Conservation (phyloP, 1,284 basidiomycete species). For the Athelia sp. region DNA sequence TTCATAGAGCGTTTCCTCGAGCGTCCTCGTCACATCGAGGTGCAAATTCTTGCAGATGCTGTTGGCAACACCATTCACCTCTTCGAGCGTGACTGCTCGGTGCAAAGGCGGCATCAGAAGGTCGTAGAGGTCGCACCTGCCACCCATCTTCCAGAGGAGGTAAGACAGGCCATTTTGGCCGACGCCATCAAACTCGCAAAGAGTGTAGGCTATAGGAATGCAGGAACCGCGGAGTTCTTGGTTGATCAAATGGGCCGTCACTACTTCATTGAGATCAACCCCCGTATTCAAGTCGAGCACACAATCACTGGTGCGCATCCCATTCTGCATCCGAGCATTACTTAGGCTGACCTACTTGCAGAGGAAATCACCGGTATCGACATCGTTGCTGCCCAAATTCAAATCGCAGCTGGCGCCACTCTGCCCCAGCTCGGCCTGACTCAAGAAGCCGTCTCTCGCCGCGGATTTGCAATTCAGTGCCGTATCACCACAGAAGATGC, state of each 20-base stretch:
- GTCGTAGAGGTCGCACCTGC: constrained; percentile 99
- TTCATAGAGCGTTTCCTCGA: constrained; percentile 99
- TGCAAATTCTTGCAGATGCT: constrained; percentile 90
- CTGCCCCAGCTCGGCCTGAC: constrained; percentile 93
- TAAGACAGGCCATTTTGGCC: constrained; percentile 81
- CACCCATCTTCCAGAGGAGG: constrained; percentile 86
- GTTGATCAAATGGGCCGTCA: constrained; percentile 94
- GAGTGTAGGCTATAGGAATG: constrained; percentile 93
- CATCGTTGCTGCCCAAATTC: constrained; percentile 97
- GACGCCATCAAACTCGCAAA: constrained; percentile 96
- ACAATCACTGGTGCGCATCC: constrained; percentile 79
- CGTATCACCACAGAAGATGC: constrained; percentile 99
- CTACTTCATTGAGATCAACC: constrained; percentile 99
- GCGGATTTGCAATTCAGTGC: constrained; percentile 98
- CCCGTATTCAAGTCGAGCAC: constrained; percentile 98
- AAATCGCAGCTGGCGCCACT: constrained; percentile 96
- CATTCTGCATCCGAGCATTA: constrained; percentile 4
- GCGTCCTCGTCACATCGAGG: constrained; percentile 95
- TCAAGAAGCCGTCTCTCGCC: constrained; percentile 95
- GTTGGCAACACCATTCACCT: constrained; percentile 94
- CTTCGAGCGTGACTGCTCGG: constrained; percentile 98
- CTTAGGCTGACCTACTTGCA: constrained; percentile 22
- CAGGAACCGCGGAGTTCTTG: constrained; percentile 95
- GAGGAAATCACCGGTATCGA: constrained; percentile 99
- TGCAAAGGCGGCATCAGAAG: constrained; percentile 97